These are phyloP conservation scores for Sordaria brevicollis DNA, from an alignment of 495 filamentous ascomycete species.

Conservation along the genomic window DNA sequence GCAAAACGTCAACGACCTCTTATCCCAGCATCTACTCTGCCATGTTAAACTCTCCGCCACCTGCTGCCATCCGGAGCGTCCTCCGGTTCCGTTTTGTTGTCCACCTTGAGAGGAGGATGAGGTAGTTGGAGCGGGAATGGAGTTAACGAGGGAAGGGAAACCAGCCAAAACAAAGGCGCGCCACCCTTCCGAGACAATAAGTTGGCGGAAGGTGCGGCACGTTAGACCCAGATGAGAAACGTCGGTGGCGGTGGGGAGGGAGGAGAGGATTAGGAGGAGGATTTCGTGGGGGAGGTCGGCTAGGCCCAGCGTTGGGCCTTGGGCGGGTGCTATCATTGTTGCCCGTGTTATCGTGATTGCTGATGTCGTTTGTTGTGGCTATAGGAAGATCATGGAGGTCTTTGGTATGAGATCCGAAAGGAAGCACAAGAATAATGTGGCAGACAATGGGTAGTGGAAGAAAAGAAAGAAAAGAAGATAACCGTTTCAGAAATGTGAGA, in stretches of 20 bases:
- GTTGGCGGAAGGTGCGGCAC: constrained; percentile 17
- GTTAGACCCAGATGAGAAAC: constrained; percentile 22
- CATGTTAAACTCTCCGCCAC: constrained; percentile 29
- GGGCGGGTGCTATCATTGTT: not conserved
- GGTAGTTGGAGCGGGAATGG: constrained; percentile 5
- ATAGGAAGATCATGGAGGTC: not conserved
- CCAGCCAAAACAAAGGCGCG: constrained; percentile 28
- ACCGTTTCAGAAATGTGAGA: not conserved
- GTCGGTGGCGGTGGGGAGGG: constrained; percentile 28
- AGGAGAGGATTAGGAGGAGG: constrained; percentile 24
- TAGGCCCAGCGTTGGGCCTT: not conserved
- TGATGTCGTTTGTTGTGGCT: not conserved
- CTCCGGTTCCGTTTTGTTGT: not conserved
- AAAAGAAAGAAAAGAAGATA: not conserved
- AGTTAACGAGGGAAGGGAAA: constrained; percentile 22
- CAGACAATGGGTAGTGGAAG: not conserved
- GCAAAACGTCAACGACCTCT: constrained; percentile 23
- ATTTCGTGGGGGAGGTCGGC: constrained; percentile 29
- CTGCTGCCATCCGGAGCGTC: constrained; percentile 19
- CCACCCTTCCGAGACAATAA: constrained; percentile 29
- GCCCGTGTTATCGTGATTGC: not conserved
- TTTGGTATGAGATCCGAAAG: not conserved
- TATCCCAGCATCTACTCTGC: constrained; percentile 36
- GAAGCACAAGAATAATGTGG: not conserved
- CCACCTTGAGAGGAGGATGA: not conserved